These are phyloP conservation scores for Fusarium sp. DNA, from an alignment of 2,329 filamentous ascomycete species.

Conservation along the genomic window DNA sequence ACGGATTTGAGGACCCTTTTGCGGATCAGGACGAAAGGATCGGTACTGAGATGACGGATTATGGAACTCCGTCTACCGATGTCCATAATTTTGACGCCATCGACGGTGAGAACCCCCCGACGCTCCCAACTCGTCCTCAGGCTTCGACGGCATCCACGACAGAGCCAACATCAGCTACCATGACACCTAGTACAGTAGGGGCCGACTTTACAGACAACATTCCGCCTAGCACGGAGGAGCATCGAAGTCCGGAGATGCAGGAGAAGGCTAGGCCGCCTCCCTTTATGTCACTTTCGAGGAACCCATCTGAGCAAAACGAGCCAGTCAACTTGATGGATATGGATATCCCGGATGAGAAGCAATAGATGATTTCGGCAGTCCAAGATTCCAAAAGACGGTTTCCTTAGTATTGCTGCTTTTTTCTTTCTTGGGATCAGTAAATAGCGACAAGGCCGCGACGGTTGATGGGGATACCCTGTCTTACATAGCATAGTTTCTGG, in stretches of 20 bases:
- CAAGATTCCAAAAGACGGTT: neutral
- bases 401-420: neutral
- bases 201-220: conserved; percentile 38
- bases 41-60: conserved; percentile 47
- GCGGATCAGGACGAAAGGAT: conserved; percentile 43
- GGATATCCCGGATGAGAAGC: conserved; percentile 51
- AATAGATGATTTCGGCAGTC: conserved; percentile 1
- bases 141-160: conserved; percentile 22
- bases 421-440: neutral
- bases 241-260: conserved; percentile 61
- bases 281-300: conserved; percentile 43
- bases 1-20: conserved; percentile 51
- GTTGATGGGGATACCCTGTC: neutral
- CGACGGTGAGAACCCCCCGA: conserved; percentile 31
- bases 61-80: conserved; percentile 22
- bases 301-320: conserved; percentile 44
- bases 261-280: conserved; percentile 53
- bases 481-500: conserved; percentile 11
- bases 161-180: conserved; percentile 45
- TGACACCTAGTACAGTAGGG: conserved; percentile 46
- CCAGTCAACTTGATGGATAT: conserved; percentile 54
- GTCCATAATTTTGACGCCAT: conserved; percentile 30
- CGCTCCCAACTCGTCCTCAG: conserved; percentile 25
- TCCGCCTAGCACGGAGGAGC: conserved; percentile 20
- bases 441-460: neutral